A percentile compares a stretch with the other conserved stretches of the same genome.
phyloP scores from a whole-genome alignment of 2,329 filamentous ascomycete species.

The Aspergillus sp. region DNA sequence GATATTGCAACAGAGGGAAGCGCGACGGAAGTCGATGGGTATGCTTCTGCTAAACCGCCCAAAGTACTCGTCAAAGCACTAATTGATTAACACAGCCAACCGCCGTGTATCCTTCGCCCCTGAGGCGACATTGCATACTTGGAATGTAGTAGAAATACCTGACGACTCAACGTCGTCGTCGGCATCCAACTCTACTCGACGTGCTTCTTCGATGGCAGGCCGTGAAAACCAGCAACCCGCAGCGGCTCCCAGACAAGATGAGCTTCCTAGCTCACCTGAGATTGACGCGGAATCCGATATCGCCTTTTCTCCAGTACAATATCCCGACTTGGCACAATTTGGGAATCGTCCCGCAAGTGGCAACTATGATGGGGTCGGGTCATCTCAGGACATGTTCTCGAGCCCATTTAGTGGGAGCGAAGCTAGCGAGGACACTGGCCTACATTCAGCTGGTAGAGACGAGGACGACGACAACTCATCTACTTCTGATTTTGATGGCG shows the following conservation, averaged over 20 bases:
- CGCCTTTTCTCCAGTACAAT: conserved; percentile 65
- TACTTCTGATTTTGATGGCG: conserved; percentile 59
- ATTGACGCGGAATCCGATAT: conserved; percentile 62
- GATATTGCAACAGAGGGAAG: conserved; percentile 75
- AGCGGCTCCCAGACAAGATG: conserved; percentile 54
- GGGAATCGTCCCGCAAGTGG: conserved; percentile 37
- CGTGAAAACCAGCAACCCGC: conserved; percentile 34
- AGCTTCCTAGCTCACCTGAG: conserved; percentile 66
- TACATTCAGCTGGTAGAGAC: conserved; percentile 44
- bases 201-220: conserved; percentile 65
- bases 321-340: conserved; percentile 67
- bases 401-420: conserved; percentile 72
- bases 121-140: conserved; percentile 95
- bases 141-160: conserved; percentile 88
- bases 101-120: conserved; percentile 95
- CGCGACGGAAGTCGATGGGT: conserved; percentile 86
- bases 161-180: conserved; percentile 83
- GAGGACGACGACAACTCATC: conserved; percentile 53
- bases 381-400: conserved; percentile 72
- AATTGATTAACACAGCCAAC: conserved; percentile 60
- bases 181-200: conserved; percentile 73
- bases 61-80: conserved; percentile 13
- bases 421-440: conserved; percentile 50
- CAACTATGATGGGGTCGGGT: conserved; percentile 61
- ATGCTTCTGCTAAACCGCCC: conserved; percentile 21